Evolutionary conservation across 495 filamentous ascomycete genomes (phyloP).

Genomic region (Aspergillus cavernicola): DNA sequence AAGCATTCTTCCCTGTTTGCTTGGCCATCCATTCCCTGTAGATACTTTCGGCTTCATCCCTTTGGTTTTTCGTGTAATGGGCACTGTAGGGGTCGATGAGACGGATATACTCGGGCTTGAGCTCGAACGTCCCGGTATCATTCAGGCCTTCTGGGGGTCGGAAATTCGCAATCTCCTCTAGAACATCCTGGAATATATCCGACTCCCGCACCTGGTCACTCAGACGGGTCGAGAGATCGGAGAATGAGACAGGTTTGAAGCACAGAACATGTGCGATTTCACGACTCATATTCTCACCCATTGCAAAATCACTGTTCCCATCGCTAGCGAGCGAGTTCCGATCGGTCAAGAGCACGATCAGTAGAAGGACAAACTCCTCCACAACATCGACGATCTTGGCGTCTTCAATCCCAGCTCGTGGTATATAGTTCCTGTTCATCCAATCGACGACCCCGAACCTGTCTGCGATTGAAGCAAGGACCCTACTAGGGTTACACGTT

Average conservation of each 20-base stretch:
- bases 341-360: constrained; percentile 88
- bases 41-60: constrained; percentile 88
- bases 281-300: constrained; percentile 68
- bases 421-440: constrained; percentile 76
- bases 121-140: constrained; percentile 88
- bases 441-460: constrained; percentile 87
- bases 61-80: constrained; percentile 94
- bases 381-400: constrained; percentile 83
- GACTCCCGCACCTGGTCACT: constrained; percentile 52
- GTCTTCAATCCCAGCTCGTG: constrained; percentile 71
- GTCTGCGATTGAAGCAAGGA: constrained; percentile 87
- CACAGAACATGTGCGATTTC: constrained; percentile 93
- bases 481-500: constrained; percentile 74
- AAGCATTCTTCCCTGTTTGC: constrained; percentile 72
- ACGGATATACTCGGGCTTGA: constrained; percentile 79
- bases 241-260: constrained; percentile 93
- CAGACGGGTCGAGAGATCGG: constrained; percentile 75
- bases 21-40: constrained; percentile 84
- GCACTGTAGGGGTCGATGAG: constrained; percentile 91
- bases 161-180: constrained; percentile 88
- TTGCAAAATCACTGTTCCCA: constrained; percentile 61
- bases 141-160: constrained; percentile 85
- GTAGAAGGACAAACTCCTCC: constrained; percentile 91
- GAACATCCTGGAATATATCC: constrained; percentile 80
- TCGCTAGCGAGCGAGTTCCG: constrained; percentile 71